Evolutionary conservation across 1,139 yeast genomes (phyloP), one percentile per base, ranked within the genome.

Genomic region (Yamadazyma epiphylla): DNA sequence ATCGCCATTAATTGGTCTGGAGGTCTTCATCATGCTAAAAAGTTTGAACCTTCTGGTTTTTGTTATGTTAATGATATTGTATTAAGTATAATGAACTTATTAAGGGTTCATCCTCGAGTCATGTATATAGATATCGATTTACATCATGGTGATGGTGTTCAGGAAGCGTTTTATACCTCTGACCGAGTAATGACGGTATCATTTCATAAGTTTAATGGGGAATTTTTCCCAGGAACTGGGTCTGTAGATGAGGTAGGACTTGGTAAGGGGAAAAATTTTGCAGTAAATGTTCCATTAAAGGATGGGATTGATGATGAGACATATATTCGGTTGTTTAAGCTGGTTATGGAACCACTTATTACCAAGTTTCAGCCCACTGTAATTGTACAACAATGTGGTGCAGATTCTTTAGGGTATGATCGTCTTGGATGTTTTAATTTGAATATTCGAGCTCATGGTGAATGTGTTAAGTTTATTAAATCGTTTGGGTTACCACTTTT

Each of bases 141-240:
- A 14, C 98, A 91, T 55, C 98, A 91, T 51, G 98, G 98, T 35
- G 98, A 91, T 58, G 98, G 97, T 41, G 98, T 91, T 19, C 96
- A 91, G 58, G 97, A 91, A 57, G 97, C 97, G 0, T 91, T 91
- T 52, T 91, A 89, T 58, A 80, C 96, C 8, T 88, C 96, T 4
- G 97, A 91, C 57, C 68, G 97, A 43, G 98, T 91, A 30, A 88
- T 91, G 97, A 91, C 97, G 0, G 86, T 94, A 50, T 86, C 96
- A 5, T 91, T 91, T 70, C 98, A 91, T 64, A 91, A 91, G 55
- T 91, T 87, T 30, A 83, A 85, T 50, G 96, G 96, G 24, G 96
- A 88, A 57, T 88, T 86, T 55, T 88, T 88, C 75, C 96, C 96
- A 2, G 96, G 96, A 29, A 88, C 96, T 4, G 96, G 96, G 32